Base-by-base conservation (phyloP, 768 basidiomycete genomes). In the Sarcomyxa edulis region DNA sequence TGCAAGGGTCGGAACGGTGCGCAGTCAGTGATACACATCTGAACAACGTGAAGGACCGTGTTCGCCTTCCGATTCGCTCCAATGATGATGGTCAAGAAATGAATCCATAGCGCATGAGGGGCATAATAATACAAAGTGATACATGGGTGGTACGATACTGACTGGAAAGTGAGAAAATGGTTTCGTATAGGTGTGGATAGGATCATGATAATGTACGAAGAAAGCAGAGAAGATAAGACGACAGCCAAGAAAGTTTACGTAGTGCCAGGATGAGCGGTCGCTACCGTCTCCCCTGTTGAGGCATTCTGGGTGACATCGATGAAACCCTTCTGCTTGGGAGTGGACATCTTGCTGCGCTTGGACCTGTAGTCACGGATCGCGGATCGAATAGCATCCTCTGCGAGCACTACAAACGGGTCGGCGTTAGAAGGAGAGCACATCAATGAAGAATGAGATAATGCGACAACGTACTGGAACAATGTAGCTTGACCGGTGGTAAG, bases 381-480 rank as follows among this genome's bases (percentile, higher is more conserved):
- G 8, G 94, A 95, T 37, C 88, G 90, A 61, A 99, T 99, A 42
- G 96, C 96, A 60, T 99, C 96, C 64, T 99, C 96, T 10, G 96
- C 94, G 48, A 97, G 65, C 85, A 97, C 88, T 83, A 56, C 16
- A 22, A 55, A 57, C 48, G 39, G 48, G n/a, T n/a, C n/a, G n/a
- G n/a, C n/a, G n/a, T n/a, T n/a, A n/a, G n/a, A n/a, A 32, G n/a
- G 42, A 37, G 40, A 43, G 22, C 35, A 23, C 10, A 40, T 33
- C 18, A 15, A 6, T 21, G 37, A 34, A 36, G 35, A 34, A 34
- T 28, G 37, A 46, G 30, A 21, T n/a, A 19, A 35, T n/a, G n/a
- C 23, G 18, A 25, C 14, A 26, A 72, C 85, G 35, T 49, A 93
- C 91, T 93, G 20, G 90, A 92, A 55, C 91, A 93, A 61, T 93